Evolutionary conservation across 805 yeast genomes (phyloP).

Genomic region (Candida hungchunana): DNA sequence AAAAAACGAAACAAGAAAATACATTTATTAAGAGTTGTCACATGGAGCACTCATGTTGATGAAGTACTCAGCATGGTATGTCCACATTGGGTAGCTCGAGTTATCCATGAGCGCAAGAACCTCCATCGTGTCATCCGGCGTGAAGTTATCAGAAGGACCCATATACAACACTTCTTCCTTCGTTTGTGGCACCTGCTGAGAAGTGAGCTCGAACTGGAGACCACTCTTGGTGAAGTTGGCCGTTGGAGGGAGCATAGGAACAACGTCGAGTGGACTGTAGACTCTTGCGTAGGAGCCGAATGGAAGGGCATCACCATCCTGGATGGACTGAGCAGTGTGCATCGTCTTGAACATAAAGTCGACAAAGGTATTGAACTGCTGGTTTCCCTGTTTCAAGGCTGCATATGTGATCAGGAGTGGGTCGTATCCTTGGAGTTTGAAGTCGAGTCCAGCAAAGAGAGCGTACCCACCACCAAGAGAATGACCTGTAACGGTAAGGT

Average conservation of each 20-base stretch:
- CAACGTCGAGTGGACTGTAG: slow-evolving; percentile 50
- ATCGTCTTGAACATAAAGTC: slow-evolving; percentile 45
- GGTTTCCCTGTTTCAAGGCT: slow-evolving; percentile 62
- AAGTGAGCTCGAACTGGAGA: slow-evolving; percentile 30
- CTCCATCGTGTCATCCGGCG: slow-evolving; percentile 3
- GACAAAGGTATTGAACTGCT: slow-evolving; percentile 44
- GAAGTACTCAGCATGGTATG: slow-evolving; percentile 7
- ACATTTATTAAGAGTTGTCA: not conserved
- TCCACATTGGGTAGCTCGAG: slow-evolving; percentile 7
- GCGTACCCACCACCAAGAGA: slow-evolving; percentile 77
- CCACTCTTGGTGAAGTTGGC: slow-evolving; percentile 31
- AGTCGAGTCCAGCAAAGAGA: slow-evolving; percentile 56
- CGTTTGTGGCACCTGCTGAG: slow-evolving; percentile 32
- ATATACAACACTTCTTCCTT: slow-evolving; percentile 7
- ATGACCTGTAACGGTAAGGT: slow-evolving; percentile 61
- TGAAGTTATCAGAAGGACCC: slow-evolving; percentile 12
- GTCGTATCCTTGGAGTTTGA: slow-evolving; percentile 46
- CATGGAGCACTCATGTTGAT: slow-evolving; percentile 3
- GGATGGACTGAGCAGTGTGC: slow-evolving; percentile 25
- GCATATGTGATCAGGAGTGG: slow-evolving; percentile 60
- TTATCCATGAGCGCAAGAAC: not conserved
- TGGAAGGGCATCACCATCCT: slow-evolving; percentile 30
- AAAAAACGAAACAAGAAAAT: not conserved
- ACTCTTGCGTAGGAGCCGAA: slow-evolving; percentile 44
- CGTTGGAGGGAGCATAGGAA: slow-evolving; percentile 57